A percentile compares a stretch with the other conserved stretches of the same genome.
phyloP scores from a whole-genome alignment of 75 land plant genomes.

The Selaginella tamariscina region DNA sequence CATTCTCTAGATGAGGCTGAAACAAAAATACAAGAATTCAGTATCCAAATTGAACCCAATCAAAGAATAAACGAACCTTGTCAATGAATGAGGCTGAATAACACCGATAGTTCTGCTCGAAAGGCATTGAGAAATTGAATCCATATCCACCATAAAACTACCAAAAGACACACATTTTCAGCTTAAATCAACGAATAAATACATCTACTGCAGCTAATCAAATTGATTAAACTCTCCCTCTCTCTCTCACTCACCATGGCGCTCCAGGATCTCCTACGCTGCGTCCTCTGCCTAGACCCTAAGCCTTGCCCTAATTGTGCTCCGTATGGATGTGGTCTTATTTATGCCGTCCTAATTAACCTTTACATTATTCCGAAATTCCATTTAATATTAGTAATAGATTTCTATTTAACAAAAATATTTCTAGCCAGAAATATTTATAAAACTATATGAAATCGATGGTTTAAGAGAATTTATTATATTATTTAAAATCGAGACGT shows the following conservation, averaged over 20 bases:
- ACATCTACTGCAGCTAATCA: too few relatives aligned
- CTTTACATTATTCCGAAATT: not conserved
- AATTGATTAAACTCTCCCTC: too few relatives aligned
- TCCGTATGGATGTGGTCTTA: not conserved
- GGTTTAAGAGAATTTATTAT: too few relatives aligned
- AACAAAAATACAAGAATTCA: not conserved
- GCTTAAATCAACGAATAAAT: not conserved
- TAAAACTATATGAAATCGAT: too few relatives aligned
- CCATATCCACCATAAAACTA: not conserved
- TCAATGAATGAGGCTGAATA: not conserved
- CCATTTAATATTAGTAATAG: not conserved
- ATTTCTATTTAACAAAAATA: not conserved
- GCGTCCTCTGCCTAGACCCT: not conserved
- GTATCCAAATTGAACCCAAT: not conserved
- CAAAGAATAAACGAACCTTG: not conserved
- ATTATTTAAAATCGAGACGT: too few relatives aligned
- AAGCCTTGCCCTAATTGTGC: slow-evolving; percentile 1
- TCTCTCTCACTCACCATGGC: not conserved
- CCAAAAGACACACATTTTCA: slow-evolving; percentile 1
- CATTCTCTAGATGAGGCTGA: not conserved
- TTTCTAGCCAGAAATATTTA: not conserved
- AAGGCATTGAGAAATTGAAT: not conserved
- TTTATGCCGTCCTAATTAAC: not conserved
- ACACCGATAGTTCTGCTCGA: not conserved
- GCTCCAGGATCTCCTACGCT: not conserved